Evolutionary conservation across 1,284 basidiomycete genomes (phyloP).

Genomic region (Ustilago lituana): DNA sequence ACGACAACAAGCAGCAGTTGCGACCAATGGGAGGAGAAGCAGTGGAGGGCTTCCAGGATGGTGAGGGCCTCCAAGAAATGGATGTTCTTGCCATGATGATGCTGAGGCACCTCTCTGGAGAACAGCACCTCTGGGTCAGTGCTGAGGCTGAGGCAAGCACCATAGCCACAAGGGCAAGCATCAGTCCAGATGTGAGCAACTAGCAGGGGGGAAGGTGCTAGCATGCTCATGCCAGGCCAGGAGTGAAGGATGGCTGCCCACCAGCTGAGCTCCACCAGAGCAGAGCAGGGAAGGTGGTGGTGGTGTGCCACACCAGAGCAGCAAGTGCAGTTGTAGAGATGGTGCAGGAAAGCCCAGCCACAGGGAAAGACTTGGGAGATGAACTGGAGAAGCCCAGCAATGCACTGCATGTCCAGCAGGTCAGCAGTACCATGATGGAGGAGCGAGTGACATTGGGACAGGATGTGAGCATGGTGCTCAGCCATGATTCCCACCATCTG

Average conservation of each 20-base stretch:
- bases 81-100: constrained; percentile 1
- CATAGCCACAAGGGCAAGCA: background rate
- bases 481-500: background rate
- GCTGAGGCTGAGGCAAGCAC: background rate
- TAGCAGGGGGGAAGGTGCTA: background rate
- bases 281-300: background rate
- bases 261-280: background rate
- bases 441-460: background rate
- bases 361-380: background rate
- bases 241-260: background rate
- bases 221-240: background rate
- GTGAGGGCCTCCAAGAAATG: constrained; percentile 6
- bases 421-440: background rate
- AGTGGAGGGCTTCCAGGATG: background rate
- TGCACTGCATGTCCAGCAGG: background rate
- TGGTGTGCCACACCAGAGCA: background rate
- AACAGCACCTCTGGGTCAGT: background rate
- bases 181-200: background rate
- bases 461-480: background rate
- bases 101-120: background rate
- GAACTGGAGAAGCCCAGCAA: background rate
- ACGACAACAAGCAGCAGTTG: background rate
- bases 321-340: background rate
- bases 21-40: background rate
- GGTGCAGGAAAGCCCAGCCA: background rate